Conservation (phyloP, 2,329 filamentous ascomycete species). For the Macrophomina pseudophaseolina region DNA sequence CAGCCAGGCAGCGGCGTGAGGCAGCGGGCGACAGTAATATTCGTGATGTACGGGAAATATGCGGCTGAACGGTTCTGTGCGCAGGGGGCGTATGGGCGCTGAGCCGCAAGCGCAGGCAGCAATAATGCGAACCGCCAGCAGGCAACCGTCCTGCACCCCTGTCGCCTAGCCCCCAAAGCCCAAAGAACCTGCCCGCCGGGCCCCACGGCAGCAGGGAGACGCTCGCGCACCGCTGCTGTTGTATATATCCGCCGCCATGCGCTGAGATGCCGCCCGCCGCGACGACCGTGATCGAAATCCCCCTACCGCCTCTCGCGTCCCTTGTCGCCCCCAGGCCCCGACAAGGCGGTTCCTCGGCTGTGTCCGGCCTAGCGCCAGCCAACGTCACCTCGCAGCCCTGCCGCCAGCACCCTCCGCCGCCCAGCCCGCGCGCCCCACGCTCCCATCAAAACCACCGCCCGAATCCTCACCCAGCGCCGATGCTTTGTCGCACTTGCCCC, state of each 20-base stretch:
- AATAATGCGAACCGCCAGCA: slow-evolving; percentile 25
- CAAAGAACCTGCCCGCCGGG: neutral
- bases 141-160: neutral
- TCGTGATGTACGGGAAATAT: neutral
- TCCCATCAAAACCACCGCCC: slow-evolving; percentile 6
- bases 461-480: slow-evolving; percentile 1
- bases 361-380: slow-evolving; percentile 4
- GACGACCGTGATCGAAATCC: neutral
- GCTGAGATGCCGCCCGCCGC: neutral
- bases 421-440: neutral
- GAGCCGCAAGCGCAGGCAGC: slow-evolving; percentile 22
- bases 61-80: slow-evolving; percentile 19
- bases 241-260: neutral
- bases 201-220: neutral
- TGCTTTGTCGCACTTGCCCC: slow-evolving; percentile 5
- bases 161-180: neutral
- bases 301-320: neutral
- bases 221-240: neutral
- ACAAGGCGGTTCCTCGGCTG: slow-evolving; percentile 15
- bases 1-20: too few relatives aligned
- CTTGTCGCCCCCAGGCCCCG: slow-evolving; percentile 8
- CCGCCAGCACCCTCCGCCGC: neutral
- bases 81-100: slow-evolving; percentile 6
- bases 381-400: slow-evolving; percentile 16
- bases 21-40: neutral